Evolutionary conservation across 2,329 filamentous ascomycete species (phyloP), one percentile per base, ranked within the genome.

Genomic region (Fusarium sp.): DNA sequence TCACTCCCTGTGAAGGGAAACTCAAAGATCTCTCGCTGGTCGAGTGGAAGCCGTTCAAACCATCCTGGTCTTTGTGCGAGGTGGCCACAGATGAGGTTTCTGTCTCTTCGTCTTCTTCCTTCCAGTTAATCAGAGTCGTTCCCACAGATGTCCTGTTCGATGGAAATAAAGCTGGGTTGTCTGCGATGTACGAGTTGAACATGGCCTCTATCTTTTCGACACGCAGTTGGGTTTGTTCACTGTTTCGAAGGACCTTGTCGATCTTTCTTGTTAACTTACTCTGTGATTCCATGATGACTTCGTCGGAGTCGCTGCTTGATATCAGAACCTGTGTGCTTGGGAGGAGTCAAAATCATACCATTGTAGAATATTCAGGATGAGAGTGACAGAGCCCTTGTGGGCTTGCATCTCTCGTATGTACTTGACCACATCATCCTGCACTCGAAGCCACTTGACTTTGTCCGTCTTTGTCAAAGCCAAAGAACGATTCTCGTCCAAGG

Each of bases 341-440:
- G 8, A 23, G 3, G 1, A 5, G 1, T 4, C 8, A 6, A 10
- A 18, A 8, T 4, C 31, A 6, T 11, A 15, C 62, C 62, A 65
- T 53, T 65, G 62, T 2, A 65, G 5, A 9, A 65, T 65, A 3
- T 65, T 65, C 8, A 65, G 11, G 4, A 65, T 65, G 11, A 65
- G 62, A 28, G 62, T 65, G 3, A 65, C 53, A 7, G 62, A 65
- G 1, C 40, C 36, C 40, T 65, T 65, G 23, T 65, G 62, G 4
- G 60, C 53, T 15, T 65, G 62, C 6, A 65, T 18, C 31, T 65
- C 60, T 5, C 62, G 60, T 33, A 65, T 50, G 3, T 65, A 65
- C 36, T 47, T 65, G 7, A 65, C 62, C 9, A 65, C 62, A 26
- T 65, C 60, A 18, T 65, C 62, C 31, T 65, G 62, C 12, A 65